Evolutionary conservation across 1,139 yeast species (phyloP), one percentile per base, ranked within the genome.

Genomic region (Yamadazyma oceani): DNA sequence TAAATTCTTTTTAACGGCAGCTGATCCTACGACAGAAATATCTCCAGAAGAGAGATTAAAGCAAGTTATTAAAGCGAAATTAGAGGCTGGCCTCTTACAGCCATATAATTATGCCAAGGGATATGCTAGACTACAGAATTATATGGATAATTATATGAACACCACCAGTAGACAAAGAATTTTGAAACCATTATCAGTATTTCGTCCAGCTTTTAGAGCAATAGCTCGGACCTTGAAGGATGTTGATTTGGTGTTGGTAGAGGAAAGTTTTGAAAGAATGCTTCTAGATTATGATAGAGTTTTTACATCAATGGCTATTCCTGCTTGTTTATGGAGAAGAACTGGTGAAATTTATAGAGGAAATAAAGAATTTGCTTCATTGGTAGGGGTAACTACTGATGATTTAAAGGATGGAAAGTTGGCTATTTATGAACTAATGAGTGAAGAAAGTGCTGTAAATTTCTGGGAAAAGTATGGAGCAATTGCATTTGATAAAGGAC

Each of bases 391-490:
- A 10, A 78, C 82, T 31, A 88, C 94, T 2, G 97, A 90, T 55
- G 96, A 89, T 56, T 67, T 92, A 53, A 82, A 94, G 48, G 96
- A 92, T 58, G 97, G 97, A 14, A 86, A 85, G 53, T 65, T 89
- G 49, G 95, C 97, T 2, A 88, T 92, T 32, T 90, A 90, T 60
- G 97, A 92, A 62, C 67, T 92, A 44, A 86, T 92, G 96, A 84
- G 92, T 42, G 97, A 90, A 58, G 97, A 90, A 53, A 85, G 96
- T 55, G 95, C 97, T 6, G 97, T 92, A n/a, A 89, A 88, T 52
- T 90, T 89, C 57, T 92, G 97, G 97, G 97, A 92, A 57, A 90
- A 90, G 59, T 92, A 90, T 53, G 97, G 97, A 8, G 90, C 95
- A 9, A 87, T 90, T 56, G 97, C 97, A 2, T 90, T 92, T 62